Evolutionary conservation across 495 filamentous ascomycete genomes (phyloP).

Genomic region (Tuber melanosporum): DNA sequence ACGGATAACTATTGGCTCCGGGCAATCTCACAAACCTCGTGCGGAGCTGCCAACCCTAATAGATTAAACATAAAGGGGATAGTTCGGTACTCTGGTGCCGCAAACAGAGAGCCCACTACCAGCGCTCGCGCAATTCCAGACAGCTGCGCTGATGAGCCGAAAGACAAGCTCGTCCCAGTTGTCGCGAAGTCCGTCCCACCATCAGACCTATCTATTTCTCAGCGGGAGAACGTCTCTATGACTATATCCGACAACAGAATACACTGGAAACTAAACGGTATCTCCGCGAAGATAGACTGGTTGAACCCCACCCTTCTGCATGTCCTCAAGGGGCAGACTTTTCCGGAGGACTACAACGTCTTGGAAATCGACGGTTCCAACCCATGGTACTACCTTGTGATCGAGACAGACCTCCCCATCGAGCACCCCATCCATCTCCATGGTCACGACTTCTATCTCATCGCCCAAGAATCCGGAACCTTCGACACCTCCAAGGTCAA

Average conservation of each 20-base stretch:
- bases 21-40: constrained; percentile 50
- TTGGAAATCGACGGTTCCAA: constrained; percentile 44
- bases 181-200: constrained; percentile 43
- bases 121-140: constrained; percentile 38
- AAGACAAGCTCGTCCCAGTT: constrained; percentile 46
- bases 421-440: constrained; percentile 53
- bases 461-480: constrained; percentile 47
- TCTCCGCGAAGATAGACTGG: constrained; percentile 47
- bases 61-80: constrained; percentile 53
- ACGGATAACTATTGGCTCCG: constrained; percentile 61
- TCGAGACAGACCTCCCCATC: constrained; percentile 36
- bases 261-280: constrained; percentile 46
- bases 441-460: constrained; percentile 55
- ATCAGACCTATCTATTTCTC: constrained; percentile 14
- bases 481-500: constrained; percentile 35
- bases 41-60: constrained; percentile 46
- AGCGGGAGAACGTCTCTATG: constrained; percentile 41
- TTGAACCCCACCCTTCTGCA: constrained; percentile 45
- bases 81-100: constrained; percentile 48
- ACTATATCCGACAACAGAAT: constrained; percentile 39
- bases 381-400: constrained; percentile 50
- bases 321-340: constrained; percentile 41
- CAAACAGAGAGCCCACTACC: constrained; percentile 43
- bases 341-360: constrained; percentile 43
- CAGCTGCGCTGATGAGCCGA: constrained; percentile 45